Percentiles rank a stretch among this genome's conserved stretches.
These are phyloP conservation scores for Trichomonas tenax DNA, from an alignment of 208 protist genomes.

Conservation along the genomic window DNA sequence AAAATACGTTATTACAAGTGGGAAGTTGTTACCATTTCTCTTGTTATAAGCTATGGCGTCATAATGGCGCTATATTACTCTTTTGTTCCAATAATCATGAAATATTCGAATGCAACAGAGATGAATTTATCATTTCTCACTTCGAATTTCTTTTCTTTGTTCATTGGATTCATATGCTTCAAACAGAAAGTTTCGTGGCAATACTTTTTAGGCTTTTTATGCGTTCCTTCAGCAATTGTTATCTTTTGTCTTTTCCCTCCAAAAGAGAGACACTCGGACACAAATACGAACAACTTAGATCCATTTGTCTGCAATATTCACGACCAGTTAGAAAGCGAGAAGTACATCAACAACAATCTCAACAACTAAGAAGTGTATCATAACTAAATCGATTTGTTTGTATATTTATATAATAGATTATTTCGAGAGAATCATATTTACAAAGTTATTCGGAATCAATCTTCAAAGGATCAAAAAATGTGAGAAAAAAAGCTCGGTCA, in stretches of 20 bases:
- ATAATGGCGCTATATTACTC: background rate
- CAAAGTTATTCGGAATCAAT: too few species aligned
- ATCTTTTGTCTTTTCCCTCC: background rate
- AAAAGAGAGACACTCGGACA: too few species aligned
- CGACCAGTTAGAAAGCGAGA: too few species aligned
- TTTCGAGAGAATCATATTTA: too few species aligned
- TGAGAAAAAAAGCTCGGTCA: too few species aligned
- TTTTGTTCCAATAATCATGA: background rate
- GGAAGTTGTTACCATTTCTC: background rate
- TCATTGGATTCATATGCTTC: background rate
- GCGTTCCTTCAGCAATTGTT: background rate
- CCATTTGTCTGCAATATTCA: too few species aligned
- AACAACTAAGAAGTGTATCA: too few species aligned
- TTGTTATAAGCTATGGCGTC: background rate
- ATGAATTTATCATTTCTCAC: background rate
- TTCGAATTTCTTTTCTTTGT: background rate
- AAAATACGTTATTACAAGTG: background rate
- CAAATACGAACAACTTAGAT: background rate
- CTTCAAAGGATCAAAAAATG: too few species aligned
- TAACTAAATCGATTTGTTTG: too few species aligned
- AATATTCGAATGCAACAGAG: background rate
- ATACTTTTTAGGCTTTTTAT: background rate
- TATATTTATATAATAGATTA: too few species aligned
- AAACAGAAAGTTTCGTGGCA: background rate
- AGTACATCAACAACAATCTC: too few species aligned